Evolutionary conservation across 2,329 filamentous ascomycete genomes (phyloP), one percentile per base, ranked within the genome.

Genomic region (Diaporthe ampelina): DNA sequence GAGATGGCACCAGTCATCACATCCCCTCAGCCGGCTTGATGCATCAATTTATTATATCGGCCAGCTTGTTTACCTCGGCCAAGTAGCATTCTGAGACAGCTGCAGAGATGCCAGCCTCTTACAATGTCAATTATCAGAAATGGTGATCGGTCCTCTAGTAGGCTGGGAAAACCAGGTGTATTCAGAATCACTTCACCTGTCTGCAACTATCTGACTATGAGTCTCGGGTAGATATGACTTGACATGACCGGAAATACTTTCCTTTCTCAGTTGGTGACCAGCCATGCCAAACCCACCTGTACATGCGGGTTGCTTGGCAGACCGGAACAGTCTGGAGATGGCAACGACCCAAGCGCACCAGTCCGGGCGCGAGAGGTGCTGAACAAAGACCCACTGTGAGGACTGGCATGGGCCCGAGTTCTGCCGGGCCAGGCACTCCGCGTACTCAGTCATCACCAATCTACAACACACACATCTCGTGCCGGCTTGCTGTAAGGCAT

Each of bases 381-480:
- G 45, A 21, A 68, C 63, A 40, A 35, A 26, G 63, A 68, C 63
- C 63, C 63, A 68, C 63, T 40, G 37, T 32, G 63, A 54, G 45
- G 9, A 24, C 48, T 54, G 24, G 26, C n/a, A 54, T n/a, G 29
- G 40, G 48, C 63, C 63, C 63, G 48, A 54, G 48, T 68, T 37
- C 63, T 54, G 48, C 63, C 48, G 63, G 63, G 11, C 32, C 9
- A 24, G 29, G 19, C 37, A 40, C 37, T 40, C 6, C 4, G 5
- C 15, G 40, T 17, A 26, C 35, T 59, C 35, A 48, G 24, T 21
- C 9, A 10, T n/a, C 19, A 43, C 15, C 13, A 43, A 40, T 24
- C 29, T 32, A 32, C 29, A 7, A 7, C 29, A 32, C 29, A 32
- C 6, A 32, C 29, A 7, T 43, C 19, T 37, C 10, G 17, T 24